A percentile compares a stretch with the other conserved stretches of the same genome.
phyloP scores from a whole-genome alignment of 139 green algal genomes.

The Microglena sp. region DNA sequence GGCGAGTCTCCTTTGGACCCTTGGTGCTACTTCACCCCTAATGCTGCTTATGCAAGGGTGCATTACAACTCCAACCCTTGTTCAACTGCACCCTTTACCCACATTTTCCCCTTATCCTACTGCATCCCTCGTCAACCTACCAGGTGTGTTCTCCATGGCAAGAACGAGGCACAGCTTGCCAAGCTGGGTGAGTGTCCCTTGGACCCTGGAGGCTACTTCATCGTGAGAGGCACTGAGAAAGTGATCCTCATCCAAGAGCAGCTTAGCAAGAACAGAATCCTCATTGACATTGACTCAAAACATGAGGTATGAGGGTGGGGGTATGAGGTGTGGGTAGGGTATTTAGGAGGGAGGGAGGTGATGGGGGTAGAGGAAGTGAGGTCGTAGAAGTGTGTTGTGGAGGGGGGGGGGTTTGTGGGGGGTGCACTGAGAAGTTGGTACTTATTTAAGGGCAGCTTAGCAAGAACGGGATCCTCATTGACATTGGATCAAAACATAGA shows the following conservation, averaged over 20 bases:
- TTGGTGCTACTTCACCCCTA: constrained; percentile 97
- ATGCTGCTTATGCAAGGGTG: no score
- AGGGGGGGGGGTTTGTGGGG: no score
- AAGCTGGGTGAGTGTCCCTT: constrained; percentile 89
- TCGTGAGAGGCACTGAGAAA: constrained; percentile 67
- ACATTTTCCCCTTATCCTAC: no score
- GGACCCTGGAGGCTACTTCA: constrained; percentile 97
- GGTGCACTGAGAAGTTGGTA: constrained; percentile 67
- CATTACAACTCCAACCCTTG: no score
- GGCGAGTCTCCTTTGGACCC: constrained; percentile 96
- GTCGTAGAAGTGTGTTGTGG: no score
- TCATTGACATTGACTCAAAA: constrained; percentile 82
- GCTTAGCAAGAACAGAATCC: constrained; percentile 97
- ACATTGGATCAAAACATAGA: constrained; percentile 59
- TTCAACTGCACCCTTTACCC: no score
- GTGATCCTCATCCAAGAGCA: constrained; percentile 99
- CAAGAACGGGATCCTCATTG: constrained; percentile 99
- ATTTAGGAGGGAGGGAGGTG: no score
- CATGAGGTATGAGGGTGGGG: constrained; percentile 28
- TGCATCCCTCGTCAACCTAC: no score
- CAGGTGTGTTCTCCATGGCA: constrained; percentile 52
- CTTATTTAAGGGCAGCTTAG: constrained; percentile 98
- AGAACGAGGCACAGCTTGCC: constrained; percentile 80
- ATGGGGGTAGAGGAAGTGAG: no score
- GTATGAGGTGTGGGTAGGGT: no score